Percentiles rank a stretch among this genome's conserved stretches.
Conservation (phyloP, 139 green algal species). For the Chlorella sp. region DNA sequence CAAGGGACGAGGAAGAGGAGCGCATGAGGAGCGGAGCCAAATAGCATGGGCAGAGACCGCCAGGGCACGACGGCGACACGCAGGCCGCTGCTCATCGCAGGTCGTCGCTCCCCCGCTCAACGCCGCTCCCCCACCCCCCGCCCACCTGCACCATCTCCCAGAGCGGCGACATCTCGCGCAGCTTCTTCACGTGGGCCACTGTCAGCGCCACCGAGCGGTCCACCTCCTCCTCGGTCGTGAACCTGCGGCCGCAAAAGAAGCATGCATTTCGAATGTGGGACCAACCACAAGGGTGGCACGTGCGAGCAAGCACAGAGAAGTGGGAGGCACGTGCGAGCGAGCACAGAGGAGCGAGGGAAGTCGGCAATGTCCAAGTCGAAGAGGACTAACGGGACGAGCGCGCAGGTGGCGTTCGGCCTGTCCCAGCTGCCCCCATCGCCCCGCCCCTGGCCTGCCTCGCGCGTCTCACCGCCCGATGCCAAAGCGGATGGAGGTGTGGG, state of each 20-base stretch:
- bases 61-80: neutral
- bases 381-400: too few relatives aligned
- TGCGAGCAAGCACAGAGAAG: too few relatives aligned
- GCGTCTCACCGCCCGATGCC: conserved; percentile 21
- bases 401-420: too few relatives aligned
- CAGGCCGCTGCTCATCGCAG: neutral
- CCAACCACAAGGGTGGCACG: too few relatives aligned
- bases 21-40: neutral
- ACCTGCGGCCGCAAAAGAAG: conserved; percentile 93
- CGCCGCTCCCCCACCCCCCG: neutral
- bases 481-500: conserved; percentile 27
- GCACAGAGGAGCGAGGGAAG: too few relatives aligned
- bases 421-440: too few relatives aligned
- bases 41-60: neutral
- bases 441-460: too few relatives aligned
- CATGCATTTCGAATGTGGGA: too few relatives aligned
- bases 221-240: conserved; percentile 95
- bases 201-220: conserved; percentile 82
- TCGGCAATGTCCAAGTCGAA: too few relatives aligned
- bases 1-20: neutral
- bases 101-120: neutral
- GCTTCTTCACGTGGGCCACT: conserved; percentile 90
- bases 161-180: conserved; percentile 95
- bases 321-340: too few relatives aligned
- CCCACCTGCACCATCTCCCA: conserved; percentile 96